These are phyloP conservation scores for Stephanodiscus triporus DNA, from an alignment of 108 stramenopile species.

Conservation along the genomic window DNA sequence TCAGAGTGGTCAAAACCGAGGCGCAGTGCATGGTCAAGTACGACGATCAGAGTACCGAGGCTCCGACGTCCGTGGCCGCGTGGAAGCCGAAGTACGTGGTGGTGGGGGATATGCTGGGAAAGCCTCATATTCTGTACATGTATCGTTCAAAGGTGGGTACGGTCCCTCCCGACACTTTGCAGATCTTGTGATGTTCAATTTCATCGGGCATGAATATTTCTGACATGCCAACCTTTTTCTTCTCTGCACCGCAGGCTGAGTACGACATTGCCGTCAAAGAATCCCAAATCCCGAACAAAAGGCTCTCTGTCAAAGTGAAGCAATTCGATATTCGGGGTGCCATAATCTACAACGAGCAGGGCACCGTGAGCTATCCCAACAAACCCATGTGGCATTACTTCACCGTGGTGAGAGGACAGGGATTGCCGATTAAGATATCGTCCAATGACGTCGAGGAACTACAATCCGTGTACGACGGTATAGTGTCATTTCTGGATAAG, in stretches of 20 bases:
- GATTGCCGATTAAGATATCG: slow-evolving; percentile 47
- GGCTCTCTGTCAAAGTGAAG: slow-evolving; percentile 47
- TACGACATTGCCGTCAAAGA: slow-evolving; percentile 50
- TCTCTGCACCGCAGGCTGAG: slow-evolving; percentile 19
- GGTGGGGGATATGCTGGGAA: slow-evolving; percentile 38
- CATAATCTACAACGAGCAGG: slow-evolving; percentile 25
- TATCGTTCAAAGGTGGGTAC: slow-evolving; percentile 39
- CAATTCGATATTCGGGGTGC: slow-evolving; percentile 47
- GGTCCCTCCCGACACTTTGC: neutral
- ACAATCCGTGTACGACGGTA: slow-evolving; percentile 34
- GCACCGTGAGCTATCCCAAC: slow-evolving; percentile 18
- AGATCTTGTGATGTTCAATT: neutral
- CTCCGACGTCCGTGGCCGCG: slow-evolving; percentile 19
- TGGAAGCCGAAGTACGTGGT: slow-evolving; percentile 57
- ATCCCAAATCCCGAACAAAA: slow-evolving; percentile 22
- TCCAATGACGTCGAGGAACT: slow-evolving; percentile 23
- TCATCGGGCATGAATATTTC: neutral
- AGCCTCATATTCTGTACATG: slow-evolving; percentile 45
- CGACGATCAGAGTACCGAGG: slow-evolving; percentile 18
- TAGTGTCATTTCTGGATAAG: slow-evolving; percentile 25
- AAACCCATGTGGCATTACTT: slow-evolving; percentile 32
- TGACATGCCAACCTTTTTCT: neutral
- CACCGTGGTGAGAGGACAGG: slow-evolving; percentile 24
- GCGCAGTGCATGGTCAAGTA: slow-evolving; percentile 50
- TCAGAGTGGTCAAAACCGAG: slow-evolving; percentile 33